Evolutionary conservation across 495 filamentous ascomycete genomes (phyloP), one percentile per base, ranked within the genome.

Genomic region (Aspergillus haitiensis): DNA sequence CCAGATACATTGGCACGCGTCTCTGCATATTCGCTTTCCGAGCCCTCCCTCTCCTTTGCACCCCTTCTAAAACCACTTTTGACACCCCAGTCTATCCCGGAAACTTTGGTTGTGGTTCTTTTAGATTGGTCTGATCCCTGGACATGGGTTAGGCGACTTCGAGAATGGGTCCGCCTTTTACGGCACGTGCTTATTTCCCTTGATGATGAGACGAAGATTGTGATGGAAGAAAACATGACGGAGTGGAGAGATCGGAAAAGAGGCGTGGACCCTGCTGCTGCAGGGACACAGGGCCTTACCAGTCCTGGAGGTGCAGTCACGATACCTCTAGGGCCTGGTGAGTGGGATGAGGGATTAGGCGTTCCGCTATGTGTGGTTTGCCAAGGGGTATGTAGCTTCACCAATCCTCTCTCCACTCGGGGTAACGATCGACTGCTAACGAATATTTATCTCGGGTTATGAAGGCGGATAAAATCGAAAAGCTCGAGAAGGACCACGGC

Each of bases 61-160:
- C 88, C 88, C 16, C 86, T 98, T 51, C 79, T 97, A 39, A 84
- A 86, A 69, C 91, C 92, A 9, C 88, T 96, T 46, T 79, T 98
- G 60, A 97, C 91, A 11, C 87, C 91, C 45, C 82, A 88, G 71
- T 90, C 90, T 1, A 87, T 98, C 60, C 88, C 91, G 31, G 88
- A 96, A 71, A 95, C 91, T 13, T 80, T 95, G 57, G 84, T 96
- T 58, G 88, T 96, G 53, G 85, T 97, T 68, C 76, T 98, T 5
- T 80, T 98, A 37, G 92, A 97, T 72, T 98, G 93, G 93, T 87
- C 86, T 42, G 84, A 92, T 64, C 93, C 93, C 44, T 97, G 92
- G 91, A 82, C 86, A 62, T 98, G 93, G 93, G 78, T 92, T 70
- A 84, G 92, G 50, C 87, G 94, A 72, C 74, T 97, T 35, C 82